Evolutionary conservation across 148 eudicot genomes (phyloP).

Genomic region (Amaranthus cruentus): DNA sequence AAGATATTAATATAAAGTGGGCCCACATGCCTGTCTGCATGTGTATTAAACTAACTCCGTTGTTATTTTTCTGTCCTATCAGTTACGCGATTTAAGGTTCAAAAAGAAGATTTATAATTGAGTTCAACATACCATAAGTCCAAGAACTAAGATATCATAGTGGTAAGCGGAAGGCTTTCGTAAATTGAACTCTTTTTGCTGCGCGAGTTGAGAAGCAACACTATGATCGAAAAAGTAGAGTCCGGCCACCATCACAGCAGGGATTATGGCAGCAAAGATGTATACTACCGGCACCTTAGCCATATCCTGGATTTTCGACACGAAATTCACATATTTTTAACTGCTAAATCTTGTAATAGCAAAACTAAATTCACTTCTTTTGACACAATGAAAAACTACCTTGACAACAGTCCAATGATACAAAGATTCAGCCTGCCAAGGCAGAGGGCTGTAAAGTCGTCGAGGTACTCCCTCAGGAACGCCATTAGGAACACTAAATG

Average conservation of each 20-base stretch:
- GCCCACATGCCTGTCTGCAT: too few relatives aligned
- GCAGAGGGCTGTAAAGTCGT: slow-evolving; percentile 71
- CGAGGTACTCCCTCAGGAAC: slow-evolving; percentile 76
- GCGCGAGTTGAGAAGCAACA: slow-evolving; percentile 48
- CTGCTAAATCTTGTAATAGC: not conserved
- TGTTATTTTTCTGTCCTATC: too few relatives aligned
- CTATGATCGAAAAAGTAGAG: slow-evolving; percentile 45
- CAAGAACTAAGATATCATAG: slow-evolving; percentile 61
- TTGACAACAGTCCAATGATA: slow-evolving; percentile 73
- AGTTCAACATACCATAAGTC: slow-evolving; percentile 55
- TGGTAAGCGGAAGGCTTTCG: slow-evolving; percentile 46
- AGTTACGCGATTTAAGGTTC: not conserved
- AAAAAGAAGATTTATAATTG: not conserved
- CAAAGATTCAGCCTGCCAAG: slow-evolving; percentile 72
- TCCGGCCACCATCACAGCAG: slow-evolving; percentile 44
- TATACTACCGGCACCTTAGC: slow-evolving; percentile 33
- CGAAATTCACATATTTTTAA: not conserved
- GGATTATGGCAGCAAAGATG: slow-evolving; percentile 43
- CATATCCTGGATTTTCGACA: slow-evolving; percentile 39
- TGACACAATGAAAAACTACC: slow-evolving; percentile 34
- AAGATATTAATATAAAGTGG: too few relatives aligned
- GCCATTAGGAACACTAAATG: slow-evolving; percentile 48
- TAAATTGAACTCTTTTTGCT: slow-evolving; percentile 46
- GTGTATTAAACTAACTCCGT: too few relatives aligned
- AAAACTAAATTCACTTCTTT: not conserved